These are phyloP conservation scores for Plasmopara viticola DNA, from an alignment of 352 stramenopile genomes.

Conservation along the genomic window DNA sequence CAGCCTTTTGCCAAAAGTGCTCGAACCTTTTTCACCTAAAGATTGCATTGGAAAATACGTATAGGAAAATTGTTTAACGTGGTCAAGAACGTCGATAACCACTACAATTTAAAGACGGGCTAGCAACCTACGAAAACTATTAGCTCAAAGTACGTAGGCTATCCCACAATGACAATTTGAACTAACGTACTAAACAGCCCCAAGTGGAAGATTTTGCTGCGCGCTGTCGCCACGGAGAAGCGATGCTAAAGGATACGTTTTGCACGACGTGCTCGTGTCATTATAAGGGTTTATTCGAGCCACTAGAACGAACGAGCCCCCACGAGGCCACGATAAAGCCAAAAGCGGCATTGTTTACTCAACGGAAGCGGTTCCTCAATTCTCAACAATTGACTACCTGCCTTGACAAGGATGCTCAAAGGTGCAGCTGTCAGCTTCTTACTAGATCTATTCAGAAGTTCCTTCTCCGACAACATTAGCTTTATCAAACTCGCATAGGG, in stretches of 20 bases:
- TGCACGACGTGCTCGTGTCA: constrained; percentile 32
- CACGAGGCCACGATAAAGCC: constrained; percentile 75
- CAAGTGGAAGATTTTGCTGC: too few relatives aligned
- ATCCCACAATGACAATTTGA: too few relatives aligned
- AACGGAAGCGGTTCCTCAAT: constrained; percentile 50
- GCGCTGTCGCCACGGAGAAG: too few relatives aligned
- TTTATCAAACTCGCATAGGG: constrained; percentile 18
- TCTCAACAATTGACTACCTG: constrained; percentile 23
- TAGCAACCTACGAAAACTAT: too few relatives aligned
- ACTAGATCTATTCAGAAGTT: constrained; percentile 3
- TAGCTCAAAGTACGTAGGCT: too few relatives aligned
- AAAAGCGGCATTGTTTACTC: constrained; percentile 55
- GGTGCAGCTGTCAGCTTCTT: constrained; percentile 10
- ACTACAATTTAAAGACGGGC: too few relatives aligned
- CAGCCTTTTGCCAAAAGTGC: too few relatives aligned
- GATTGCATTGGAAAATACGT: constrained; percentile 26
- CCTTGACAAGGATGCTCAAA: constrained; percentile 66
- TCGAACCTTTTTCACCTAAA: constrained; percentile 2
- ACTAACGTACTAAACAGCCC: too few relatives aligned
- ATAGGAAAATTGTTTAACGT: too few relatives aligned
- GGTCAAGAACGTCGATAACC: too few relatives aligned
- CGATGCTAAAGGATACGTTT: constrained; percentile 30
- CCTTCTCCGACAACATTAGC: not conserved
- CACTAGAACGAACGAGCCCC: constrained; percentile 42
- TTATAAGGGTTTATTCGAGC: constrained; percentile 34